These are phyloP conservation scores for Stephanodiscus triporus DNA, from an alignment of 108 stramenopile species.

Conservation along the genomic window DNA sequence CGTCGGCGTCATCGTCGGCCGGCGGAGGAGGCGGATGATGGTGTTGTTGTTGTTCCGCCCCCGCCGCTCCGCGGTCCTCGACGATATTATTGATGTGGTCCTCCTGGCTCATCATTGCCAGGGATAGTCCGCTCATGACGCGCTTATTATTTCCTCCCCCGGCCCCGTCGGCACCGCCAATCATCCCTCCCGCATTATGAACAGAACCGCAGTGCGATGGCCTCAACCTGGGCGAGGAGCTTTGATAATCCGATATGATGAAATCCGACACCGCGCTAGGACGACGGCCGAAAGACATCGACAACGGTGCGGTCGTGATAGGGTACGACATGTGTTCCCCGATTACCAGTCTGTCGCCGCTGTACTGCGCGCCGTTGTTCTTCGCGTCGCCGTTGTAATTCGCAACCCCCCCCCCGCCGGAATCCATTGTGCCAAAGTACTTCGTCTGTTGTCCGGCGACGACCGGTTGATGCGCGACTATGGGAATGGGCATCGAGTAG, in stretches of 20 bases:
- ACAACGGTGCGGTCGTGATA: neutral
- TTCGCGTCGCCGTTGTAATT: too few relatives aligned
- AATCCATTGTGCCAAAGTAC: neutral
- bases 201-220: neutral
- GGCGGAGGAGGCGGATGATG: neutral
- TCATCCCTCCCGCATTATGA: neutral
- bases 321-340: slow-evolving; percentile 8
- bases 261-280: slow-evolving; percentile 37
- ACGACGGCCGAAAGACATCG: neutral
- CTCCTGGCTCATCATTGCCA: slow-evolving; percentile 50
- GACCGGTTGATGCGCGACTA: neutral
- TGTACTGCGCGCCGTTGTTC: neutral
- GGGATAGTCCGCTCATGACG: slow-evolving; percentile 49
- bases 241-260: slow-evolving; percentile 49
- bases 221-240: slow-evolving; percentile 9
- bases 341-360: neutral
- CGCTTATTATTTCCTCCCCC: slow-evolving; percentile 22
- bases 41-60: neutral
- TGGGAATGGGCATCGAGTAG: neutral
- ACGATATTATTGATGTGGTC: neutral
- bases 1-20: neutral
- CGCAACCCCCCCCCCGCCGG: neutral
- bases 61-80: neutral
- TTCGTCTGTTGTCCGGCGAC: neutral
- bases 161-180: neutral